A percentile compares a stretch with the other conserved stretches of the same genome.
phyloP scores from a whole-genome alignment of 345 rosid genomes.

The Fremontodendron californicum region DNA sequence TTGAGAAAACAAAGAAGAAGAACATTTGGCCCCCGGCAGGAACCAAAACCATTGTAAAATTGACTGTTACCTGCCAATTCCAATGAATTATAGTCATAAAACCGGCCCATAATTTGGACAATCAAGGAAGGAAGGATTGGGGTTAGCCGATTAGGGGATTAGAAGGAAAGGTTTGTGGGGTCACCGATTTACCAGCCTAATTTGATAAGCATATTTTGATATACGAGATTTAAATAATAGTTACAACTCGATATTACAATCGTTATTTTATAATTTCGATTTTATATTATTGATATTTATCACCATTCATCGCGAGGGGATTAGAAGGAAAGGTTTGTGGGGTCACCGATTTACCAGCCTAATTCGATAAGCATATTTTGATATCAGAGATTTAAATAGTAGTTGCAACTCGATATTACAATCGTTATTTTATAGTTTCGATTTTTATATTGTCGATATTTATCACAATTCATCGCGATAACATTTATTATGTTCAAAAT shows the following conservation, averaged over 20 bases:
- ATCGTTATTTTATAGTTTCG: no score
- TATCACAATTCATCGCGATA: no score
- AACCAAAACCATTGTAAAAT: constrained; percentile 4
- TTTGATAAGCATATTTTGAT: constrained; percentile 23
- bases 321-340: background rate
- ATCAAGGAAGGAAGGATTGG: background rate
- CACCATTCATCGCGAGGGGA: no score
- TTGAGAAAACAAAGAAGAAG: background rate
- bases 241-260: no score
- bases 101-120: constrained; percentile 15
- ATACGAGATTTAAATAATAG: no score
- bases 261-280: no score
- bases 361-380: constrained; percentile 21
- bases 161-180: constrained; percentile 1
- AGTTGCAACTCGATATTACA: no score
- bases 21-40: background rate
- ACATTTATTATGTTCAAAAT: no score
- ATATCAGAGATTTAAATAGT: no score
- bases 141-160: background rate
- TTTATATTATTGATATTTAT: no score
- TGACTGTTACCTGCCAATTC: constrained; percentile 17
- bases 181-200: constrained; percentile 11
- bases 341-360: constrained; percentile 14
- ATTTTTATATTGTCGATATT: no score
- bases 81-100: background rate